Percentiles rank a stretch among this genome's conserved stretches.
phyloP scores from a whole-genome alignment of 768 basidiomycete species.

The Piloderma croceum region DNA sequence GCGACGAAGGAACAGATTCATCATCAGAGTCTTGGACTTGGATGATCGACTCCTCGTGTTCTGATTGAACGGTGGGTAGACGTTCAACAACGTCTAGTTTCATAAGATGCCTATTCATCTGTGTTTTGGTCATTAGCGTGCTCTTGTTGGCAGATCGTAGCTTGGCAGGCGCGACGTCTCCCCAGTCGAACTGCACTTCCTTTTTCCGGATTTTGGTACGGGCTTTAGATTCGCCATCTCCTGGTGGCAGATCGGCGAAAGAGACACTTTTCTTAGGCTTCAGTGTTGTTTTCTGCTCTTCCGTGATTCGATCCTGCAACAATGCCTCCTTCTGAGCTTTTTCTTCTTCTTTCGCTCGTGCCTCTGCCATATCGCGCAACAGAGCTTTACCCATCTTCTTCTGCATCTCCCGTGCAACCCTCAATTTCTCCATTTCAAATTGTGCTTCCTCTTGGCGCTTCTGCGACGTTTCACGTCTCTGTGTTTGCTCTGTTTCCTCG shows the following conservation, averaged over 20 bases:
- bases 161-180: constrained; percentile 49
- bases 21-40: constrained; percentile 57
- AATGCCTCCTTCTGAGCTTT: constrained; percentile 27
- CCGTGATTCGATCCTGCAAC: constrained; percentile 20
- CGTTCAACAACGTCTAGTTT: constrained; percentile 69
- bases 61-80: constrained; percentile 29
- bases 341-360: constrained; percentile 35
- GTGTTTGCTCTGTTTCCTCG: constrained; percentile 34
- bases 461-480: constrained; percentile 41
- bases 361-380: constrained; percentile 39
- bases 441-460: constrained; percentile 46
- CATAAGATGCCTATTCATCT: constrained; percentile 41
- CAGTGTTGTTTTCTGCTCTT: constrained; percentile 19
- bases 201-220: constrained; percentile 4
- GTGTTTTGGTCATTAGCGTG: constrained; percentile 25
- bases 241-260: constrained; percentile 46
- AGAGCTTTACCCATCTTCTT: constrained; percentile 76
- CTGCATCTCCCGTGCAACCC: constrained; percentile 47
- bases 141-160: constrained; percentile 37
- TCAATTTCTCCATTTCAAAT: constrained; percentile 33
- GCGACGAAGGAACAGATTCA: constrained; percentile 44
- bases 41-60: constrained; percentile 2
- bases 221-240: constrained; percentile 2
- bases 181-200: constrained; percentile 35
- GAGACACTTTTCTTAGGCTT: constrained; percentile 58